Base-by-base conservation (phyloP, 2,329 filamentous ascomycete genomes). In the Aspergillus vadensis region DNA sequence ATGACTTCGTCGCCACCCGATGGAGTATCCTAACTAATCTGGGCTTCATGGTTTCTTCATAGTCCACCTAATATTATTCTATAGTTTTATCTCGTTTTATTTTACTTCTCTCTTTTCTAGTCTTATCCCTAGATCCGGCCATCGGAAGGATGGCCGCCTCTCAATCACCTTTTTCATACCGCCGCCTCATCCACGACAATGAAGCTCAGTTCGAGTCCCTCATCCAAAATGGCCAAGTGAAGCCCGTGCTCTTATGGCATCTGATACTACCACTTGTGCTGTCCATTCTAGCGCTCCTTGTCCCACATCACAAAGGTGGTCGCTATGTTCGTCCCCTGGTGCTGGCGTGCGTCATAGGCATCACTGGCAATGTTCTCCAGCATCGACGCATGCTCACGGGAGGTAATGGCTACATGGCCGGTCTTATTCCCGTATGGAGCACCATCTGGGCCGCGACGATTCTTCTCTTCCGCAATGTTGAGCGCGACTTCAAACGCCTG, bases 401-500 rank as follows among this genome's bases (percentile, higher is more conserved):
- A 21, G 83, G 80, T 1, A 78, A 82, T 63, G 81, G 83, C 0
- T 83, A 86, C 63, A 82, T 82, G 14, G 73, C 86, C 15, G 86
- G 86, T 0, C 65, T 88, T 17, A 72, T 84, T 7, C 80, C 76
- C 17, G 75, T 80, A 15, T 88, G 83, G 82, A 81, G 80, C 55
- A 74, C 82, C 12, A 72, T 86, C 36, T 87, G 83, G 82, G 77
- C 79, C 36, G 76, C 76, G 0, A 77, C 81, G 0, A 74, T 88
- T 43, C 74, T 88, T 21, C 67, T 87, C 4, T 82, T 83, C 59
- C 82, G 83, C 61, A 83, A 88, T 72, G 77, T 79, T 1, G 83
- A 85, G 65, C 74, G 67, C 10, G 82, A 86, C 44, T 87, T 86
- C 63, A 77, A 75, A 67, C 79, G 86, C 38, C 82, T 88, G 47